Percentiles rank a stretch among this genome's conserved stretches.
phyloP scores from a whole-genome alignment of 78 protist species.

The Goniomonas avonlea region DNA sequence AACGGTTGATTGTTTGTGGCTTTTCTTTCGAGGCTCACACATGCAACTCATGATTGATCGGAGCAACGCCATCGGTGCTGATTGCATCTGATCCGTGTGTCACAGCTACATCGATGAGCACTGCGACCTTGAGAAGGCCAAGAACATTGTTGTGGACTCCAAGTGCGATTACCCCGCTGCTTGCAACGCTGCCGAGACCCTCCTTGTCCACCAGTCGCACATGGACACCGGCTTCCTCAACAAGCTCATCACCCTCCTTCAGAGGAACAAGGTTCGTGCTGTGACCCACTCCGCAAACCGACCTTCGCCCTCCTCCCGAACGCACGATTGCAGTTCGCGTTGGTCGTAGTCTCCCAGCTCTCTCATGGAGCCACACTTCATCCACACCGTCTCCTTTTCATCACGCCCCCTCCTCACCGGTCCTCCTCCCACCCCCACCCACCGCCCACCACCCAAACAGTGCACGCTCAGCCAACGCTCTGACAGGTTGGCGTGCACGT shows the following conservation, averaged over 20 bases:
- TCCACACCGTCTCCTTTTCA: background rate
- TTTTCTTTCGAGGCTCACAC: too few relatives aligned
- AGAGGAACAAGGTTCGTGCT: background rate
- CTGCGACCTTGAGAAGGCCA: constrained; percentile 20
- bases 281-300: background rate
- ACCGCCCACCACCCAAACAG: too few relatives aligned
- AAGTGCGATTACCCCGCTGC: constrained; percentile 70
- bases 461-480: too few relatives aligned
- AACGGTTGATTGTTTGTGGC: too few relatives aligned
- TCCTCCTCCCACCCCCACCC: background rate
- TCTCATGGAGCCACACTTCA: background rate
- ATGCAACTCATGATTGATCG: too few relatives aligned
- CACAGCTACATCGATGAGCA: constrained; percentile 43
- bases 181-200: constrained; percentile 73
- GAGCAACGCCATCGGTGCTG: background rate
- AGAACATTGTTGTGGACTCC: constrained; percentile 46
- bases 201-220: constrained; percentile 46
- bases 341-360: background rate
- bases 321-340: background rate
- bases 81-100: constrained; percentile 35
- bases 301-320: background rate
- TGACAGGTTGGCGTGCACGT: too few relatives aligned
- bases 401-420: background rate
- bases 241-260: too few relatives aligned
- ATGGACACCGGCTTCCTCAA: background rate